Percentiles rank a stretch among this genome's conserved stretches.
Evolutionary conservation across 202 grass and related monocot genomes (phyloP).

Genomic region (Panicum virgatum): DNA sequence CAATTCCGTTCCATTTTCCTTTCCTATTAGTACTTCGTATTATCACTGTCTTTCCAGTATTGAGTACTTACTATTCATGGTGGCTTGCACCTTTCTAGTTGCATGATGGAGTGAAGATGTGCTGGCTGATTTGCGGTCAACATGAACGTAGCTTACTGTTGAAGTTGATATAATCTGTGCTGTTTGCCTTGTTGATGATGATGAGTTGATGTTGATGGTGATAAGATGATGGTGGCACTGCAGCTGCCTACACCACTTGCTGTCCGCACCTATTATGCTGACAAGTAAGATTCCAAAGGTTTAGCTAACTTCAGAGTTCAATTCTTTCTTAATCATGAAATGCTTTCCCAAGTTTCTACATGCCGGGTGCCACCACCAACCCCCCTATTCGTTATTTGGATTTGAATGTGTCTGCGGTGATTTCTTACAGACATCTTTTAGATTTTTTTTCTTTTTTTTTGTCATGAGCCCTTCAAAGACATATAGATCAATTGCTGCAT

Average conservation of each 20-base stretch:
- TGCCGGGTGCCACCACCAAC: background rate
- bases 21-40: constrained; percentile 38
- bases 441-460: background rate
- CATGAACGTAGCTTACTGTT: constrained; percentile 49
- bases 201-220: constrained; percentile 37
- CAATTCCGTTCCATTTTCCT: constrained; percentile 29
- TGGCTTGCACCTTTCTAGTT: constrained; percentile 65
- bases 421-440: background rate
- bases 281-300: constrained; percentile 56
- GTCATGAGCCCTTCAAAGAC: background rate
- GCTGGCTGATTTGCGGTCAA: constrained; percentile 57
- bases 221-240: constrained; percentile 36
- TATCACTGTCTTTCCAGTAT: constrained; percentile 28
- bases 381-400: background rate
- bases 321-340: background rate
- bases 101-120: constrained; percentile 58
- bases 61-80: constrained; percentile 49
- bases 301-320: constrained; percentile 29
- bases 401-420: background rate
- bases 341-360: background rate
- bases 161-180: constrained; percentile 54
- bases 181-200: constrained; percentile 48
- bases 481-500: background rate
- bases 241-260: constrained; percentile 39
- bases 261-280: constrained; percentile 45